These are phyloP conservation scores for Rhinocladiella similis DNA, from an alignment of 2,329 filamentous ascomycete genomes.

Conservation along the genomic window DNA sequence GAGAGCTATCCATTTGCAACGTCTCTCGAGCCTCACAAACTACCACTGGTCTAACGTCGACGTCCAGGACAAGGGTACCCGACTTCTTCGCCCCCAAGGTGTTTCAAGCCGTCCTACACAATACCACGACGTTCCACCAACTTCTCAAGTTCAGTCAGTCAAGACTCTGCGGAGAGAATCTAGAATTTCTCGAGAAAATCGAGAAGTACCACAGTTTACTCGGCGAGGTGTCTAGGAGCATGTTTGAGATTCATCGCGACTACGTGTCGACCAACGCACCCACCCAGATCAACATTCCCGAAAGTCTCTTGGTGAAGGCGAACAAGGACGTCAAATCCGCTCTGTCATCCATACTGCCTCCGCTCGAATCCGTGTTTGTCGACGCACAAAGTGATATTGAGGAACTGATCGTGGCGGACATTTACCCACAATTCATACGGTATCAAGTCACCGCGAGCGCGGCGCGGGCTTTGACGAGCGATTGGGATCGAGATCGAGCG, in stretches of 20 bases:
- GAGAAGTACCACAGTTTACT: constrained; percentile 49
- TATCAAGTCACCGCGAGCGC: constrained; percentile 52
- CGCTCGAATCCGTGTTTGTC: constrained; percentile 47
- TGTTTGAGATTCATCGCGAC: constrained; percentile 48
- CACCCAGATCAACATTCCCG: constrained; percentile 45
- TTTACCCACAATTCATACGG: constrained; percentile 56
- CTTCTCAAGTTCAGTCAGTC: constrained; percentile 53
- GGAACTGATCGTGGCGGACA: constrained; percentile 44
- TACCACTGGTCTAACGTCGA: constrained; percentile 6
- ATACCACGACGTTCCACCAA: constrained; percentile 49
- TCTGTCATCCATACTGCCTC: constrained; percentile 47
- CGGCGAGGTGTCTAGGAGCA: constrained; percentile 46
- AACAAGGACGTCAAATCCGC: constrained; percentile 51
- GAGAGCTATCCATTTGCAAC: constrained; percentile 16
- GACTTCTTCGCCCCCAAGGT: constrained; percentile 54
- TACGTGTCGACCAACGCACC: constrained; percentile 41
- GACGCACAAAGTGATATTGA: constrained; percentile 49
- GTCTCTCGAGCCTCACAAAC: constrained; percentile 13
- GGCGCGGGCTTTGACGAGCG: constrained; percentile 43
- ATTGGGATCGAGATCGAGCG: constrained; percentile 30
- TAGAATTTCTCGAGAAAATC: constrained; percentile 55
- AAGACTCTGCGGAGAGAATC: constrained; percentile 49
- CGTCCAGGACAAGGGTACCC: constrained; percentile 24
- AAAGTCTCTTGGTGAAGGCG: constrained; percentile 42
- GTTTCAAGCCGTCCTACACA: constrained; percentile 53